Base-by-base conservation (phyloP, 148 eudicot genomes). In the Bassia scoparia region DNA sequence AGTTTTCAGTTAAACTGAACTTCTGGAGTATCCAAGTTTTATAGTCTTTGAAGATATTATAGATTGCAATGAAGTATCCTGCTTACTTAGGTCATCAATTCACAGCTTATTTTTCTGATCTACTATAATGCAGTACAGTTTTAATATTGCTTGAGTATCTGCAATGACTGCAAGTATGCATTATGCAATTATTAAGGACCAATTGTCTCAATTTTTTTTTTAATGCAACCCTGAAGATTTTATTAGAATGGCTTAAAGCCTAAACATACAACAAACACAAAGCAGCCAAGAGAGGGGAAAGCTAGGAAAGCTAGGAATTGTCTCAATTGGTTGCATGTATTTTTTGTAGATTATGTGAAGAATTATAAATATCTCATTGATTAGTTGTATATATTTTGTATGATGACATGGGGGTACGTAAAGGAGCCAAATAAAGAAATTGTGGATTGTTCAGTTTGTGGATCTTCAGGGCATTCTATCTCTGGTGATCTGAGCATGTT, bases 391-490 rank as follows among this genome's bases (percentile, higher is more conserved):
- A 30, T 52, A 64, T 38, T 2, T 30, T 68, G 62, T 5, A 34
- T 44, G 59, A 44, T 66, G 67, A 65, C 59, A 75, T 75, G 18
- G 18, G 54, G 70, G 64, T 12, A n/a, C n/a, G n/a, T n/a, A 43
- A 65, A 92, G 99, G 99, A 89, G 83, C 94, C 89, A 82, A 80
- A 90, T 79, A 82, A 84, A 78, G 97, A 92, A 34, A 81, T 69
- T 41, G 81, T 90, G 50, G 97, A 96, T 87, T 96, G 99, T 67
- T 78, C 89, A 65, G 27, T 73, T 23, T 89, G 96, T 79, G 97
- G 97, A 65, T 90, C 95, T 65, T 92, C 99, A 60, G 99, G 96
- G 35, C 86, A 96, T 82, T 88, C 89, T 58, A 92, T 96, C 76
- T 82, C 96, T 37, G 97, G 99, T 26, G 97, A 96, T 80, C 81